Evolutionary conservation across 176 grass and related monocot genomes (phyloP).

Genomic region (maize (Zea mays)): DNA sequence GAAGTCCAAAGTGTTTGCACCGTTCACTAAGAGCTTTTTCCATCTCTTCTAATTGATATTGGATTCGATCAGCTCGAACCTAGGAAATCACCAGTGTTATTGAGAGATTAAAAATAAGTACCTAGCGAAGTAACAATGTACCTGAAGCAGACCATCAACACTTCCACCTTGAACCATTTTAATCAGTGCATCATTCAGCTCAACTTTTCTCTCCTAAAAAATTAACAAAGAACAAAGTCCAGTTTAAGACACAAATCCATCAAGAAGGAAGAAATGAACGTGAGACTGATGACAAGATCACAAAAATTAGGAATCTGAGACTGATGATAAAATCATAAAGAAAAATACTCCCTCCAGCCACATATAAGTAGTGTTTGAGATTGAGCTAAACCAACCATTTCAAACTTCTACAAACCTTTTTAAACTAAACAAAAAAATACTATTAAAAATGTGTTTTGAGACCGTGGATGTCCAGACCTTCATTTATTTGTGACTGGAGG

Average conservation of each 20-base stretch:
- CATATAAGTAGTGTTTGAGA: not conserved
- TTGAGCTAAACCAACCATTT: not conserved
- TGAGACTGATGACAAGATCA: constrained; percentile 21
- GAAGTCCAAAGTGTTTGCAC: constrained; percentile 83
- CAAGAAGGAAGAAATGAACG: constrained; percentile 32
- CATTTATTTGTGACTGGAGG: not conserved
- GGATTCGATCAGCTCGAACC: constrained; percentile 97
- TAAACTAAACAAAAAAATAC: not conserved
- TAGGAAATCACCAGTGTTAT: constrained; percentile 37
- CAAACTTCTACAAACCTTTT: not conserved
- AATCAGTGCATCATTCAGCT: constrained; percentile 82
- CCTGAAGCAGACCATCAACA: constrained; percentile 99
- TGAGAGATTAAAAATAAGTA: constrained; percentile 16
- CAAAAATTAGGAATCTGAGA: not conserved
- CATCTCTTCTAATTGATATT: constrained; percentile 92
- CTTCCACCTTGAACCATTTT: constrained; percentile 99
- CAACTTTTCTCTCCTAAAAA: constrained; percentile 88
- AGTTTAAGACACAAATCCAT: constrained; percentile 19
- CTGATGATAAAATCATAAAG: not conserved
- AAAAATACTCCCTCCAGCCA: not conserved
- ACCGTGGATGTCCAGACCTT: not conserved
- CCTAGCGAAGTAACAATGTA: constrained; percentile 41
- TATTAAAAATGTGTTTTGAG: not conserved
- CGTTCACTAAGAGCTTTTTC: constrained; percentile 88
- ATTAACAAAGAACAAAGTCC: constrained; percentile 28